A percentile compares a stretch with the other conserved stretches of the same genome.
phyloP scores from a whole-genome alignment of 192 early-diverging fungal genomes.

The Gryganskiella cystojenkinii region DNA sequence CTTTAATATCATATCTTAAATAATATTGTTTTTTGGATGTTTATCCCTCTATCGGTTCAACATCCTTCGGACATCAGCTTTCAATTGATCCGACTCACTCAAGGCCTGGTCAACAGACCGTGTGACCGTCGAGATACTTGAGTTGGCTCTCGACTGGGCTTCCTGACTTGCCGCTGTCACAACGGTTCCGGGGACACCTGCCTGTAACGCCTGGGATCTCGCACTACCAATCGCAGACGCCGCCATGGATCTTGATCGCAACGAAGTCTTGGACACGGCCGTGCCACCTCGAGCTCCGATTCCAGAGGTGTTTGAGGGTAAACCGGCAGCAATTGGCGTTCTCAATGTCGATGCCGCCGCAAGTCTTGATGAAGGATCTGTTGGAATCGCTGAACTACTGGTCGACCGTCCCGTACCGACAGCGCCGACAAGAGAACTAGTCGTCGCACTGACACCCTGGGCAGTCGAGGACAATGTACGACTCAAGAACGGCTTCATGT shows the following conservation, averaged over 20 bases:
- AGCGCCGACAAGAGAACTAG: constrained; percentile 26
- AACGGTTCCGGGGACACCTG: background rate
- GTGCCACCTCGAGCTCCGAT: constrained; percentile 35
- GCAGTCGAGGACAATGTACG: constrained; percentile 23
- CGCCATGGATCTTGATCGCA: constrained; percentile 35
- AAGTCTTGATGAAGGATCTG: constrained; percentile 24
- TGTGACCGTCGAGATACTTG: constrained; percentile 29
- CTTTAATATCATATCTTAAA: no score
- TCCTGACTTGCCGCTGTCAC: constrained; percentile 29
- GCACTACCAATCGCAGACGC: constrained; percentile 38
- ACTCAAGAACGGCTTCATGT: constrained; percentile 33
- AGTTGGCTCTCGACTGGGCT: constrained; percentile 33
- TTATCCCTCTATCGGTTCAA: constrained; percentile 29
- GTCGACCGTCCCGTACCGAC: constrained; percentile 26
- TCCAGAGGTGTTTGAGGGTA: constrained; percentile 22
- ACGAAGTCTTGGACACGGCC: constrained; percentile 35
- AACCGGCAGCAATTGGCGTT: constrained; percentile 45
- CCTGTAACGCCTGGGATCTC: constrained; percentile 26
- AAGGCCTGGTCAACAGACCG: constrained; percentile 44
- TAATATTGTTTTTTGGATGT: no score
- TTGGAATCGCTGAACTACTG: background rate
- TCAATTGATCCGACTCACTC: constrained; percentile 42
- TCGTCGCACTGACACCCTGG: constrained; percentile 7
- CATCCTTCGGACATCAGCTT: constrained; percentile 38
- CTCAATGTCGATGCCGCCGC: constrained; percentile 17